Conservation (phyloP, 345 rosid species). For the Pugionium cornutum region DNA sequence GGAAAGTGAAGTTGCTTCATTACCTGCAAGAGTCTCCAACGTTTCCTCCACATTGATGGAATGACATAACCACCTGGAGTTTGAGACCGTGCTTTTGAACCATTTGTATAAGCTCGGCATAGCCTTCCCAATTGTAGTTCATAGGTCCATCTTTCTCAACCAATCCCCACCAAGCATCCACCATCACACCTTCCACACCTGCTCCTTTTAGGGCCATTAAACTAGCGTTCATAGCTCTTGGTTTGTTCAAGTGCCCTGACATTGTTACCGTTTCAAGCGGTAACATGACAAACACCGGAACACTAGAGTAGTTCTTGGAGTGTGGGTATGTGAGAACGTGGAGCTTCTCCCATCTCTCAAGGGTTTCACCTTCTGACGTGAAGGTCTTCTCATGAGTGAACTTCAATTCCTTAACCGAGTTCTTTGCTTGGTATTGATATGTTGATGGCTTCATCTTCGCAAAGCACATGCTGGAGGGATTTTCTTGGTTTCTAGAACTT, state of each 20-base stretch:
- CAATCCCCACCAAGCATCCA: conserved; percentile 98
- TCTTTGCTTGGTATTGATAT: conserved; percentile 46
- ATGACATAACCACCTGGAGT: conserved; percentile 93
- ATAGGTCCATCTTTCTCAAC: conserved; percentile 95
- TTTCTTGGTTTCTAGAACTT: conserved; percentile 53
- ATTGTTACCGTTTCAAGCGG: conserved; percentile 82
- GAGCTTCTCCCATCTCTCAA: conserved; percentile 50
- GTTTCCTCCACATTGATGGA: conserved; percentile 99
- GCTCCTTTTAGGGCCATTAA: conserved; percentile 93
- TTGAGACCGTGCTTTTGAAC: conserved; percentile 80
- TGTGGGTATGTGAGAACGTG: conserved; percentile 53
- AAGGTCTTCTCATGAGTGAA: conserved; percentile 43
- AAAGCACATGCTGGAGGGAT: conserved; percentile 49
- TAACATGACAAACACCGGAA: conserved; percentile 89
- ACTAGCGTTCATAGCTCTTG: conserved; percentile 83
- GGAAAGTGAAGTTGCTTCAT: conserved; percentile 27
- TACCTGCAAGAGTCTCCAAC: conserved; percentile 99
- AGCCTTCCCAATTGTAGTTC: conserved; percentile 94
- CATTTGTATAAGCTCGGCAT: conserved; percentile 82
- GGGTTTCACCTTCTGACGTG: conserved; percentile 34
- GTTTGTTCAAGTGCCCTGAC: conserved; percentile 74
- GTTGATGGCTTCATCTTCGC: conserved; percentile 51
- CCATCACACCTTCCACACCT: conserved; percentile 95
- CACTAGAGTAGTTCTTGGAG: conserved; percentile 45
- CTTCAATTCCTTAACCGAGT: conserved; percentile 45